phyloP scores from a whole-genome alignment of 805 yeast species.

The Pichia ethanolica region DNA sequence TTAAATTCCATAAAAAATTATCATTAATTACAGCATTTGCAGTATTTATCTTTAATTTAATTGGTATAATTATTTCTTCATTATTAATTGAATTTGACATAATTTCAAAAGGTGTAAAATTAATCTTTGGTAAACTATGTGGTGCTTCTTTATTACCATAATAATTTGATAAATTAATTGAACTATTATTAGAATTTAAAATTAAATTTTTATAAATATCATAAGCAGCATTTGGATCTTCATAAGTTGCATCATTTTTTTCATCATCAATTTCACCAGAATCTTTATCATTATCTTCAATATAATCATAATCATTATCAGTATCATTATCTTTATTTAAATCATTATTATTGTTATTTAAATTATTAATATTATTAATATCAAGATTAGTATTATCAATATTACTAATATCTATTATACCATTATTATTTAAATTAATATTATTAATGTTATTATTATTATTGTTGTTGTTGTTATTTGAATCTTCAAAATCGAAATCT shows the following conservation, averaged over 20 bases:
- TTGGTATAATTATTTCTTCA: slow-evolving; percentile 50
- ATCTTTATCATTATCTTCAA: slow-evolving; percentile 44
- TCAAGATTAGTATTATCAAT: not conserved
- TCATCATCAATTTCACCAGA: slow-evolving; percentile 45
- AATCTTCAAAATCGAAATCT: slow-evolving; percentile 45
- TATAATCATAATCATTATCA: slow-evolving; percentile 31
- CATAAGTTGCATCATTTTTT: slow-evolving; percentile 58
- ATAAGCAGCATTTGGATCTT: slow-evolving; percentile 50
- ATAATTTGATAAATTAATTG: slow-evolving; percentile 23
- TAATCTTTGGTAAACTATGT: slow-evolving; percentile 27
- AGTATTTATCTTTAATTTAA: slow-evolving; percentile 54
- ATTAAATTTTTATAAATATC: slow-evolving; percentile 10
- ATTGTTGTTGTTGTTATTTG: not conserved
- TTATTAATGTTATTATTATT: not conserved
- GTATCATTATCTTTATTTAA: slow-evolving; percentile 28
- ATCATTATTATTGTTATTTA: slow-evolving; percentile 26
- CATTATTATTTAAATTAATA: not conserved
- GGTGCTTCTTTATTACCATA: slow-evolving; percentile 33
- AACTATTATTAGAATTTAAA: slow-evolving; percentile 6
- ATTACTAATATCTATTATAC: not conserved
- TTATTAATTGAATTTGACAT: slow-evolving; percentile 30
- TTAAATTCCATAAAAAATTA: slow-evolving; percentile 66
- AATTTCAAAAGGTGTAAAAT: slow-evolving; percentile 28
- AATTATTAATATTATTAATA: not conserved
- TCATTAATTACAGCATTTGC: slow-evolving; percentile 51